These are phyloP conservation scores for Aspergillus texensis DNA, from an alignment of 2,329 filamentous ascomycete genomes.

Conservation along the genomic window DNA sequence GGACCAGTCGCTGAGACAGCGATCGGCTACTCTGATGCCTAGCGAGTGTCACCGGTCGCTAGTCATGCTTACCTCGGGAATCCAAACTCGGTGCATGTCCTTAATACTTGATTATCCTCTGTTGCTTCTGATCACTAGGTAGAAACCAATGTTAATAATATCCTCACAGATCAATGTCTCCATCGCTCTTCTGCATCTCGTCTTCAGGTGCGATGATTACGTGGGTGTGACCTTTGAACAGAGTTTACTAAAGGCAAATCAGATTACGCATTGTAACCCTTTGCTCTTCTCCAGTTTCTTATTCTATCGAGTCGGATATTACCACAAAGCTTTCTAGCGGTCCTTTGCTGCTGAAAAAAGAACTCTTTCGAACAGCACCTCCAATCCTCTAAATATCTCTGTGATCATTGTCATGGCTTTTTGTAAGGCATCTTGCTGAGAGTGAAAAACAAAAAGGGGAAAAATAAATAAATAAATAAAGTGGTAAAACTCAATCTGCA, in stretches of 20 bases:
- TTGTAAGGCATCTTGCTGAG: too few relatives aligned
- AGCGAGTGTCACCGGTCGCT: neutral
- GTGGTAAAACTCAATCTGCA: too few relatives aligned
- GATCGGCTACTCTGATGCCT: neutral
- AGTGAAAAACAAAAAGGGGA: too few relatives aligned
- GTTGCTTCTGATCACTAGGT: neutral
- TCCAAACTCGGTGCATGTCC: neutral
- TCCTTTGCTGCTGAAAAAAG: too few relatives aligned
- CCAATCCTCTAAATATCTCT: too few relatives aligned
- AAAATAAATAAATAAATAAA: too few relatives aligned
- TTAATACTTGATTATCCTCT: neutral
- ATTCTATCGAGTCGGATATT: too few relatives aligned
- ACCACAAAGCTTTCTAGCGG: too few relatives aligned
- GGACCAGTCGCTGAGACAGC: neutral
- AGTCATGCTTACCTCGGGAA: neutral
- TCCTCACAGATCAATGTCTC: neutral
- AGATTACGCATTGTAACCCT: neutral
- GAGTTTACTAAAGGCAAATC: neutral
- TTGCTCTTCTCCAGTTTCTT: neutral
- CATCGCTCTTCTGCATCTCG: neutral
- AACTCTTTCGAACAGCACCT: too few relatives aligned
- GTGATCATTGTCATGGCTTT: too few relatives aligned
- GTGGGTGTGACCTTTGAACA: neutral
- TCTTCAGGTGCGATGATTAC: neutral
- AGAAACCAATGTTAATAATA: neutral